These are phyloP conservation scores for Pseudocercospora pini-densiflorae DNA, from an alignment of 2,329 filamentous ascomycete genomes.

Conservation along the genomic window DNA sequence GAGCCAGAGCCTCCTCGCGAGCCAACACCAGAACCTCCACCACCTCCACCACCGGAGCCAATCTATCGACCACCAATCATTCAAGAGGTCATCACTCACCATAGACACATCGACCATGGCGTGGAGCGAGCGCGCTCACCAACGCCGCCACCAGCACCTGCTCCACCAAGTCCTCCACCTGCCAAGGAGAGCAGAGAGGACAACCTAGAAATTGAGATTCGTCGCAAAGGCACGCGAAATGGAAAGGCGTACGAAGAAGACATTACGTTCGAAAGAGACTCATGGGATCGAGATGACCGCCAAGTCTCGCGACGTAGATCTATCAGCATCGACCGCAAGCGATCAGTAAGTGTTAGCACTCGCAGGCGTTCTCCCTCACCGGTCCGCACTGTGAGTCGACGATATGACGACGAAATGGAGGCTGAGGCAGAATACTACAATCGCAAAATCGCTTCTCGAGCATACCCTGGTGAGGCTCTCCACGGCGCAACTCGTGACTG, in stretches of 20 bases:
- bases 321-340: slow-evolving; percentile 27
- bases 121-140: slow-evolving; percentile 54
- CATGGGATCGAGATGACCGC: slow-evolving; percentile 43
- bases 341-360: slow-evolving; percentile 34
- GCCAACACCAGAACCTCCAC: slow-evolving; percentile 54
- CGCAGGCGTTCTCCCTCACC: slow-evolving; percentile 44
- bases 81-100: slow-evolving; percentile 87
- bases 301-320: slow-evolving; percentile 40
- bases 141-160: slow-evolving; percentile 46
- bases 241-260: slow-evolving; percentile 65
- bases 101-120: slow-evolving; percentile 82
- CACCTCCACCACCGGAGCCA: slow-evolving; percentile 61
- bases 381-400: slow-evolving; percentile 25
- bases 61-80: slow-evolving; percentile 80
- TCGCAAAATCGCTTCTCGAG: slow-evolving; percentile 70
- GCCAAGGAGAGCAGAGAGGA: slow-evolving; percentile 45
- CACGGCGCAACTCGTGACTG: slow-evolving; percentile 77
- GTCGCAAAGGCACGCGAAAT: slow-evolving; percentile 53
- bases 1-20: slow-evolving; percentile 48
- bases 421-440: slow-evolving; percentile 66
- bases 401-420: slow-evolving; percentile 56
- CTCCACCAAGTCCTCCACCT: slow-evolving; percentile 54
- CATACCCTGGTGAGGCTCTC: slow-evolving; percentile 72
- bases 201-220: slow-evolving; percentile 61
- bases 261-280: slow-evolving; percentile 64